A percentile compares a stretch with the other conserved stretches of the same genome.
phyloP scores from a whole-genome alignment of 352 stramenopile species.

The Pythium vanterpoolii region DNA sequence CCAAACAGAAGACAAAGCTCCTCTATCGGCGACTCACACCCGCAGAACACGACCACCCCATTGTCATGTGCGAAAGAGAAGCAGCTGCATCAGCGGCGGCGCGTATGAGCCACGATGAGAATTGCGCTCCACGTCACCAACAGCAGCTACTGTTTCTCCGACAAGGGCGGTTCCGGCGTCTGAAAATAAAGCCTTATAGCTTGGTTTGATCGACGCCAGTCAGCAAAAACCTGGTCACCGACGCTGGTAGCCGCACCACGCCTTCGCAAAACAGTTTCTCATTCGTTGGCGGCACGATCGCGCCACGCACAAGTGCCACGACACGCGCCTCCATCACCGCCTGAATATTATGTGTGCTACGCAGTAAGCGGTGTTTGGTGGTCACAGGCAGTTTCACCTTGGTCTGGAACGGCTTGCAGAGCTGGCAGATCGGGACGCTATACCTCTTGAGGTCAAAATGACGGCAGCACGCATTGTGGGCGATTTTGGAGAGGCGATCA shows the following conservation, averaged over 20 bases:
- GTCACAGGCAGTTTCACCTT: background rate
- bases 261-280: conserved; percentile 6
- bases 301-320: background rate
- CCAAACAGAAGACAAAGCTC: no score
- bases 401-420: conserved; percentile 6
- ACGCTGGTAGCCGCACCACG: background rate
- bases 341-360: background rate
- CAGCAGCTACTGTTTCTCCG: no score
- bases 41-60: no score
- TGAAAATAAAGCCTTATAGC: no score
- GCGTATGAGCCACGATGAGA: no score
- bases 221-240: conserved; percentile 4
- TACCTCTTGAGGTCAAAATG: background rate
- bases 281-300: conserved; percentile 10
- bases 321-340: background rate
- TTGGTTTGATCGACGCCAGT: conserved; percentile 5
- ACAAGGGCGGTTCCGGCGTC: no score
- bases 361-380: background rate
- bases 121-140: no score
- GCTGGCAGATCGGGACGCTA: background rate
- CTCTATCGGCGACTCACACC: no score
- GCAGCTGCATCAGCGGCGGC: no score
- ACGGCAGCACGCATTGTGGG: background rate
- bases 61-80: no score
- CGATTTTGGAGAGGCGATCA: background rate